Percentiles rank a stretch among this genome's conserved stretches.
These are phyloP conservation scores for Phytophthora tubulina DNA, from an alignment of 352 stramenopile genomes.

Conservation along the genomic window DNA sequence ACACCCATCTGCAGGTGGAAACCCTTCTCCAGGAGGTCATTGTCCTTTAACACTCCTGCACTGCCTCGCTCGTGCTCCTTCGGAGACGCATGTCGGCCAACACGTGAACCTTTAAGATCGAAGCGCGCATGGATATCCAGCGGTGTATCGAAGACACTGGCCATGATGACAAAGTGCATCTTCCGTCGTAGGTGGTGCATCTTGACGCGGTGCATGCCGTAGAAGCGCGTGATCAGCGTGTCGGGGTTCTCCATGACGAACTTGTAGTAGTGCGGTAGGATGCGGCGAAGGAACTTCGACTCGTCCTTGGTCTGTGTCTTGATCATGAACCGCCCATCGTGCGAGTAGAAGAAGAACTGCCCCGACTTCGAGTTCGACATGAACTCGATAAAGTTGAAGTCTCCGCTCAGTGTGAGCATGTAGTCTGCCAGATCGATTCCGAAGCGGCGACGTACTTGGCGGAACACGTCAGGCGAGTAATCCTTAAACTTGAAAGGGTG, in stretches of 20 bases:
- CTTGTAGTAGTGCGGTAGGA: slow-evolving; percentile 98
- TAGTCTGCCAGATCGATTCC: slow-evolving; percentile 87
- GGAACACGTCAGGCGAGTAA: slow-evolving; percentile 91
- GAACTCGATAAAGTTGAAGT: slow-evolving; percentile 99
- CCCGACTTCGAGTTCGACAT: slow-evolving; percentile 99
- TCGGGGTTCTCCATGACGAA: slow-evolving; percentile 98
- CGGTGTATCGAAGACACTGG: slow-evolving; percentile 96
- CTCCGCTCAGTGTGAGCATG: slow-evolving; percentile 93
- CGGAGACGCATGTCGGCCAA: slow-evolving; percentile 78
- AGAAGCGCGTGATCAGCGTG: slow-evolving; percentile 97
- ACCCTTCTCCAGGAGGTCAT: slow-evolving; percentile 89
- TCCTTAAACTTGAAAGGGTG: slow-evolving; percentile 94
- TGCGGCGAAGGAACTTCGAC: slow-evolving; percentile 97
- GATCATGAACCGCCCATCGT: slow-evolving; percentile 98
- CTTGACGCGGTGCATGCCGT: slow-evolving; percentile 98
- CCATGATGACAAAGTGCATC: slow-evolving; percentile 97
- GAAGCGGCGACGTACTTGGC: slow-evolving; percentile 81
- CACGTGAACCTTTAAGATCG: slow-evolving; percentile 92
- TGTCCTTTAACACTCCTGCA: slow-evolving; percentile 90
- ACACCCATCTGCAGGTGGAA: slow-evolving; percentile 89
- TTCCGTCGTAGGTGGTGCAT: slow-evolving; percentile 95
- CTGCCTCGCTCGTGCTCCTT: slow-evolving; percentile 75
- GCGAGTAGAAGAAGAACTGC: slow-evolving; percentile 99
- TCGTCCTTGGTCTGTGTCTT: slow-evolving; percentile 99
- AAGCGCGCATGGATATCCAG: slow-evolving; percentile 91